Evolutionary conservation across 1,284 basidiomycete genomes (phyloP).

Genomic region (Puccinia polysora): DNA sequence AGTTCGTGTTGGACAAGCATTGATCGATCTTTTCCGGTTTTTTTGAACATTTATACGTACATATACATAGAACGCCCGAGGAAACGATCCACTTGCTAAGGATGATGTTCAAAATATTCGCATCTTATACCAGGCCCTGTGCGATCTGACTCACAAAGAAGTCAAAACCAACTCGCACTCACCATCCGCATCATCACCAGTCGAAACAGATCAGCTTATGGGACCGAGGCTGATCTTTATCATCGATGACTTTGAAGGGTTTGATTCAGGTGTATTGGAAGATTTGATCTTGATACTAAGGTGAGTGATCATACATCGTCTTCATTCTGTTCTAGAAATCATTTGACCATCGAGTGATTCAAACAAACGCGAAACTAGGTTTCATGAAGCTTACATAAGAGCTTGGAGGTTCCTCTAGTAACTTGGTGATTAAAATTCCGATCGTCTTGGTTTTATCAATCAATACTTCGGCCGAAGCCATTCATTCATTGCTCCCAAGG

Average conservation of each 20-base stretch:
- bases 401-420: too few species aligned
- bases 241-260: conserved; percentile 35
- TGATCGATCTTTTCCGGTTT: too few species aligned
- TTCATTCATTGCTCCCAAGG: conserved; percentile 28
- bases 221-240: conserved; percentile 23
- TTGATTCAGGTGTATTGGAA: conserved; percentile 27
- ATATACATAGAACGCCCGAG: conserved; percentile 1
- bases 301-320: not conserved
- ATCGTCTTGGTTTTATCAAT: conserved; percentile 28
- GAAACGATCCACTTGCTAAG: conserved; percentile 14
- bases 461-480: conserved; percentile 28
- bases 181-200: not conserved
- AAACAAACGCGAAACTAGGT: not conserved
- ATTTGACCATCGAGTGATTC: not conserved
- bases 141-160: not conserved
- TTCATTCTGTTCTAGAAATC: not conserved
- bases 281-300: conserved; percentile 32
- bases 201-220: too few species aligned
- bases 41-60: too few species aligned
- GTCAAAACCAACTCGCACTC: not conserved
- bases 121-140: conserved; percentile 11
- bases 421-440: conserved; percentile 18
- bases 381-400: too few species aligned
- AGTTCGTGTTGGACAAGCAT: not conserved
- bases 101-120: conserved; percentile 37